Percentiles rank a stretch among this genome's conserved stretches.
Evolutionary conservation across 768 basidiomycete species (phyloP).

Genomic region (Rhodosporidiobolus odoratus): DNA sequence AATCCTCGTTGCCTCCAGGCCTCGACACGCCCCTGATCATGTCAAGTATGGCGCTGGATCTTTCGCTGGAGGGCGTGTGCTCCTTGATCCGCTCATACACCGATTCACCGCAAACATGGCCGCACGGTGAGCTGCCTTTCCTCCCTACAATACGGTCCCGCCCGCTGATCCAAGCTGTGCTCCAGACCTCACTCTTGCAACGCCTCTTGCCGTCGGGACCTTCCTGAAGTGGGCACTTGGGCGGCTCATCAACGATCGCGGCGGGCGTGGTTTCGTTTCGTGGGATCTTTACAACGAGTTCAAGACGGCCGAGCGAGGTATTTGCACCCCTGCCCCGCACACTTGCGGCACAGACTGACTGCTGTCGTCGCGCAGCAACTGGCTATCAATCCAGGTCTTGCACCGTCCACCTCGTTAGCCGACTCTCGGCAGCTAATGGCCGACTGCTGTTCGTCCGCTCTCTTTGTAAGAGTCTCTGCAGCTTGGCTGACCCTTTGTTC

Average conservation of each 20-base stretch:
- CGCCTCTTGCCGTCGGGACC: constrained; percentile 84
- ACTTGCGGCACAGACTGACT: constrained; percentile 4
- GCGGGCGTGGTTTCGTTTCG: constrained; percentile 68
- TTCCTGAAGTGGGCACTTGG: constrained; percentile 87
- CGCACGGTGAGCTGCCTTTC: constrained; percentile 41
- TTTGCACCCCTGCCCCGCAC: background rate
- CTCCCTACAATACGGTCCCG: constrained; percentile 50
- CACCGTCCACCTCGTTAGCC: constrained; percentile 56
- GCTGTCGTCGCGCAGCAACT: constrained; percentile 49
- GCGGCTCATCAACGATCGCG: constrained; percentile 55
- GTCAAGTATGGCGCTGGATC: constrained; percentile 77
- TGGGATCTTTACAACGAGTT: constrained; percentile 81
- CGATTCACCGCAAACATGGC: constrained; percentile 31
- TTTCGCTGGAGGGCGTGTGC: constrained; percentile 66
- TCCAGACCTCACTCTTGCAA: constrained; percentile 69
- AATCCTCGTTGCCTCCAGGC: constrained; percentile 41
- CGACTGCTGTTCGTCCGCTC: constrained; percentile 52
- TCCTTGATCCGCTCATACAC: constrained; percentile 76
- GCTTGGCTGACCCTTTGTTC: constrained; percentile 12
- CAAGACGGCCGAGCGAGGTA: constrained; percentile 74
- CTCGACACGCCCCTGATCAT: constrained; percentile 88
- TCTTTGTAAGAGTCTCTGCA: too few relatives aligned
- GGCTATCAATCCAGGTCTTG: constrained; percentile 71
- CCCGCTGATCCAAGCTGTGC: constrained; percentile 1
- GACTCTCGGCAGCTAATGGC: constrained; percentile 52